Evolutionary conservation across 768 basidiomycete genomes (phyloP), one percentile per base, ranked within the genome.

Genomic region (Pisolithus microcarpus): DNA sequence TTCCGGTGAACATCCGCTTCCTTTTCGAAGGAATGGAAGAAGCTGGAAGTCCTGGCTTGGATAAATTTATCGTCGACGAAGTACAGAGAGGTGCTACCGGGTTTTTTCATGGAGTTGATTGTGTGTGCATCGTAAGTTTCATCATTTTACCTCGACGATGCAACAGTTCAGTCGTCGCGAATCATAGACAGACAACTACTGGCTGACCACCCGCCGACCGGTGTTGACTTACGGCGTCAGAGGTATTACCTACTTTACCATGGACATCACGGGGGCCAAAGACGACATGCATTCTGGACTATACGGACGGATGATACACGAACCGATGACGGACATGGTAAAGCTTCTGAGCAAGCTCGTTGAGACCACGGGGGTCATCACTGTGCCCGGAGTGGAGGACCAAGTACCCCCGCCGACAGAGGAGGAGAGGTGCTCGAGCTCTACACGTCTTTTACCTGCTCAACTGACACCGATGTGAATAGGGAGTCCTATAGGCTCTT

Each of bases 21-120:
- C 91, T 88, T 74, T 93, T 98, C 59, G 95, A 98, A 66, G 94
- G 89, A 4, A 98, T 96, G 94, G 95, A 98, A 66, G 95, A 98
- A 72, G 85, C 78, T 54, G 94, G 93, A 5, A 89, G 86, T 38
- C 88, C 90, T 58, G 92, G 93, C 1, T 76, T 97, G 11, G 93
- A 96, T 59, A 87, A 89, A 31, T 79, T 95, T 40, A 90, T 97
- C 54, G 68, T 75, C 53, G 73, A 74, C 44, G 93, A 96, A 73
- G 80, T 81, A 10, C 72, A 78, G 38, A 75, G 78, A 43, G 85
- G 84, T 36, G 70, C 72, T 21, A 26, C 26, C 26, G 26, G 26
- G 5, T 96, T 84, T 78, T 94, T 96, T 68, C 77, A 85, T 37
- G 89, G 85, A 6, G 85, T 92, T 21, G 91, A 96, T 59, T 89